Base-by-base conservation (phyloP, 2,329 filamentous ascomycete genomes). In the Alternaria sp. region DNA sequence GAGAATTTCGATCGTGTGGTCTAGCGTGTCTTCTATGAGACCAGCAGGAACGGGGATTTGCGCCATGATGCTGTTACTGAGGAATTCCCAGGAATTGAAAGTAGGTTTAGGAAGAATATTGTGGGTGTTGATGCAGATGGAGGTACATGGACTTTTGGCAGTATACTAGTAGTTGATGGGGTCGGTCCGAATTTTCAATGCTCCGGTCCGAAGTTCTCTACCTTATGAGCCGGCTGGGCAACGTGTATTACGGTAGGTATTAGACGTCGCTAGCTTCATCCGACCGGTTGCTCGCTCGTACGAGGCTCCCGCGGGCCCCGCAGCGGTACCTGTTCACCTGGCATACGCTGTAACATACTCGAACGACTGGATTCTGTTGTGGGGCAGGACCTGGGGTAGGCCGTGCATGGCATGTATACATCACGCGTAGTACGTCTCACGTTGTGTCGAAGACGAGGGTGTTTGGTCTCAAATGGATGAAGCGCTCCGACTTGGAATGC, bases 1-100 rank as follows among this genome's bases (percentile, higher is more conserved):
- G 13, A 65, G 30, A 15, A 58, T 65, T 17, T 62, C 45, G 17
- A 59, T 30, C 12, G 59, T 49, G 21, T 65, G 62, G 11, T 65
- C 62, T 49, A 54, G 13, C 11, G 62, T 21, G 10, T 65, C 62
- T 30, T 65, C 50, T 7, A 23, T 11, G 5, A 62, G 50, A 9
- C 59, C 59, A 8, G 28, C 21, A 1, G 62, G 62, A 10, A 65
- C 8, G 6, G 59, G 59, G 5, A 62, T 62, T 21, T 54, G 30
- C n/a, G 46, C 44, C 56, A 51, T 58, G 3, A 3, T 47, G 32
- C 21, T 40, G 19, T 6, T 43, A 36, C 0, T 12, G 6, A 40
- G 4, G 9, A 1, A 8, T 23, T 6, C 5, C 6, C 5, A n/a
- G 5, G 5, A 30, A 2, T 17, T 10, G 3, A 25, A 40, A 8